Base-by-base conservation (phyloP, 2,329 filamentous ascomycete species). In the Nothophoma quercina region DNA sequence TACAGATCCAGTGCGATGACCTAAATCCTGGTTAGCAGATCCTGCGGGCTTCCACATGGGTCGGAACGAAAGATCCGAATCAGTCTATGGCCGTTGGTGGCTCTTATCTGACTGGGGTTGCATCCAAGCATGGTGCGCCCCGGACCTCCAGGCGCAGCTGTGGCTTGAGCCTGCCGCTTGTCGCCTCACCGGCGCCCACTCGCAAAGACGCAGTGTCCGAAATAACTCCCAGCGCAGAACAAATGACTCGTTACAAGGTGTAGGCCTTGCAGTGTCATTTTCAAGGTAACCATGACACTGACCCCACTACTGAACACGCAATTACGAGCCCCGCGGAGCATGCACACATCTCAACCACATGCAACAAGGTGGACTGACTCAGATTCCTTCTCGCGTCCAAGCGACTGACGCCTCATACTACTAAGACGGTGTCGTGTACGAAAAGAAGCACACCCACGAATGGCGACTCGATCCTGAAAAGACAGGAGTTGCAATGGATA, bases 1-100 rank as follows among this genome's bases (percentile, higher is more conserved):
- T 51, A 34, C 28, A 41, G 18, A 39, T 39, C 16, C 23, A 34
- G n/a, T 30, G 40, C 34, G 13, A 18, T 22, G n/a, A 23, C 16
- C 48, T 22, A 18, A 34, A 29, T 44, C 34, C 28, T 45, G 28
- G 40, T 34, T 34, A 12, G 15, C 41, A 51, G 41, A 51, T 45
- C 29, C 41, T 41, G 34, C 26, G 10, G 18, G 28, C 13, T 39
- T 39, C 33, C 21, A 32, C 15, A 40, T 23, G 26, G 26, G 12
- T 23, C 23, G 13, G 9, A 18, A 2, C 4, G 18, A 25, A 9
- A 19, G 7, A 39, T 9, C 15, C 16, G n/a, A 15, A 10, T 39
- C 15, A 39, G 32, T 16, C 7, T 12, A 23, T 25, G n/a, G 16
- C 12, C 13, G 10, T 5, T 16, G 19, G 9, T 30, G n/a, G 29